Evolutionary conservation across 1,284 basidiomycete genomes (phyloP).

Genomic region (Prillingera fragicola): DNA sequence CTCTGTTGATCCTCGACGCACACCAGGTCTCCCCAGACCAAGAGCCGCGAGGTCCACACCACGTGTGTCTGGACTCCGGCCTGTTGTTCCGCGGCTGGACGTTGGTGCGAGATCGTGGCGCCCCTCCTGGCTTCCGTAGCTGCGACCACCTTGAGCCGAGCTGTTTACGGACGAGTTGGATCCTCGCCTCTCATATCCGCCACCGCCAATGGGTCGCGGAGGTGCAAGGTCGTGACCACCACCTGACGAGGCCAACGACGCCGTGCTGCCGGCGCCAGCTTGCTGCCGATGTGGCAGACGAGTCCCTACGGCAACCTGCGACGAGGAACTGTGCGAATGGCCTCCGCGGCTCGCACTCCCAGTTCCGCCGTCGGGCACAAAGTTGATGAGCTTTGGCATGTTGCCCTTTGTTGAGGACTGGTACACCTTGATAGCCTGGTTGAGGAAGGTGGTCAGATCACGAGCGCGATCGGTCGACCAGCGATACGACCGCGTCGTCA

Average conservation of each 20-base stretch:
- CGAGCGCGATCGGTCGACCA: constrained; percentile 72
- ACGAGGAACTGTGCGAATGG: background rate
- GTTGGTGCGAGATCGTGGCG: too few species aligned
- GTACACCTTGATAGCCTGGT: constrained; percentile 65
- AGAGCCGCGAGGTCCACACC: too few species aligned
- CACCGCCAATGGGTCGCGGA: background rate
- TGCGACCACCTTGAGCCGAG: too few species aligned
- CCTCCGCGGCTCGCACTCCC: background rate
- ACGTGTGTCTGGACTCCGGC: too few species aligned
- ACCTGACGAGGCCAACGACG: too few species aligned
- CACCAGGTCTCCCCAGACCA: background rate
- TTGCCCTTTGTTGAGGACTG: constrained; percentile 57
- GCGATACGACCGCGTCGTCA: constrained; percentile 70
- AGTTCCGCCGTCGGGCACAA: too few species aligned
- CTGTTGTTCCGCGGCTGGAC: too few species aligned
- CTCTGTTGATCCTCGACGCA: background rate
- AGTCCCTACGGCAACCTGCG: too few species aligned
- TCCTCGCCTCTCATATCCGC: background rate
- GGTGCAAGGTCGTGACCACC: background rate
- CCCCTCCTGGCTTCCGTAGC: too few species aligned
- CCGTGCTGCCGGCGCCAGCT: too few species aligned
- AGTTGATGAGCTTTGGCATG: constrained; percentile 46
- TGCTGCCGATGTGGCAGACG: too few species aligned
- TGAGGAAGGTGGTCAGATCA: constrained; percentile 64
- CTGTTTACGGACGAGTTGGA: too few species aligned